Evolutionary conservation across 345 rosid genomes (phyloP), one percentile per base, ranked within the genome.

Genomic region (Moringa oleifera): DNA sequence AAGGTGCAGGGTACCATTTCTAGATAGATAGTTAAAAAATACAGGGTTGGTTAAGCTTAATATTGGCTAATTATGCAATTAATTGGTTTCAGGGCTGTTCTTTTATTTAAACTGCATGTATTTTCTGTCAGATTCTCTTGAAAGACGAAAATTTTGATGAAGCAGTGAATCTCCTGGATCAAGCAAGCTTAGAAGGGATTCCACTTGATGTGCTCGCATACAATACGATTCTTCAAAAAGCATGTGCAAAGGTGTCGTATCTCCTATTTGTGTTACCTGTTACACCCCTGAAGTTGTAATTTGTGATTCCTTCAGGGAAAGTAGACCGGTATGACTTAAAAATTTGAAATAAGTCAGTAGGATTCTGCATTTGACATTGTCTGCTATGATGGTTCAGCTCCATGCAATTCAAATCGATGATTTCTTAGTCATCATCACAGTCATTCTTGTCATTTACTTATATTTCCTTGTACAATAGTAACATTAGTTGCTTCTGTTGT

Each of bases 221-320:
- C 68, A 88, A 93, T 74, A 73, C 88, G 51, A 58, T 90, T 62
- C 78, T 93, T 74, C 68, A 61, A 24, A 80, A 68, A 67, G 87
- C 89, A 18, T 60, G 72, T 55, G 73, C 58, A 57, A 72, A 75
- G 92, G 95, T 89, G 77, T 17, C 36, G 20, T 33, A 28, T 69
- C 47, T 18, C 36, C 19, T 17, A 19, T 23, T 28, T 41, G 17
- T 15, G 47, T 41, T 41, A 1, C 47, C 47, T 41, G 47, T 16
- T 41, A 15, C 3, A 28, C 33, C 17, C 47, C 17, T 4, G 1
- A 41, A 41, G 1, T 7, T 41, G 17, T 41, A 5, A 7, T 11
- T 41, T 41, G 47, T 41, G 17, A 41, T 41, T 16, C 9, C 17
- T 41, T 41, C 47, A 4, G 6, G 47, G 13, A 41, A 16, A 41